Percentiles rank a stretch among this genome's conserved stretches.
phyloP scores from a whole-genome alignment of 2,329 filamentous ascomycete species.

The Hymenoscyphus salicellus region DNA sequence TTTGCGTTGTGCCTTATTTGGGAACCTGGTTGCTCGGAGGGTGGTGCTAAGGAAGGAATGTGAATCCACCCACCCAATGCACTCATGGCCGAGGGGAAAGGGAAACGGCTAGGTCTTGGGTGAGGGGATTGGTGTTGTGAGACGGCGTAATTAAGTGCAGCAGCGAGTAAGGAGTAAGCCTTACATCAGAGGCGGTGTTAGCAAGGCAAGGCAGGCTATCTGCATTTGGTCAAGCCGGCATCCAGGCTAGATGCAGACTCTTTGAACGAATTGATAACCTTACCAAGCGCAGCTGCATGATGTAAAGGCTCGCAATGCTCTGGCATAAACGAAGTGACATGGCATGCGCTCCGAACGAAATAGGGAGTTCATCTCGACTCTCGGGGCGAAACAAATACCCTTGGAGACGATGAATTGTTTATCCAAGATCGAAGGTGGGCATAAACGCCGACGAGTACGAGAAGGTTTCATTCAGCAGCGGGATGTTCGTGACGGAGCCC shows the following conservation, averaged over 20 bases:
- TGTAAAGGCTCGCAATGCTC: background rate
- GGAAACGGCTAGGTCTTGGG: background rate
- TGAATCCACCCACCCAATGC: background rate
- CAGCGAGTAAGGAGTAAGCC: background rate
- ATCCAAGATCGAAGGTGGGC: background rate
- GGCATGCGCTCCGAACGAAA: too few species aligned
- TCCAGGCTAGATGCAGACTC: background rate
- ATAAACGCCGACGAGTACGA: background rate
- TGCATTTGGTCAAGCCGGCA: background rate
- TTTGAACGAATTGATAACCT: background rate
- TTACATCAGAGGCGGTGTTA: background rate
- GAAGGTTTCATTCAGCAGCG: background rate
- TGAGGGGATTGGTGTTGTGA: background rate
- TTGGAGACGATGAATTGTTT: background rate
- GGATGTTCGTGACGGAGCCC: background rate
- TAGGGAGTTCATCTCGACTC: background rate
- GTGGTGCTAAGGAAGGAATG: background rate
- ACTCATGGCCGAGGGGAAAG: background rate
- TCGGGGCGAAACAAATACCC: background rate
- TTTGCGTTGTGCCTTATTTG: constrained; percentile 13
- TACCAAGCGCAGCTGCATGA: background rate
- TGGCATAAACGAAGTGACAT: too few species aligned
- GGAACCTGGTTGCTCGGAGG: constrained; percentile 4
- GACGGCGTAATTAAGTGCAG: background rate
- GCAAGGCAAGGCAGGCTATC: background rate